phyloP scores from a whole-genome alignment of 345 rosid genomes.

The Lenwebbia sp. region DNA sequence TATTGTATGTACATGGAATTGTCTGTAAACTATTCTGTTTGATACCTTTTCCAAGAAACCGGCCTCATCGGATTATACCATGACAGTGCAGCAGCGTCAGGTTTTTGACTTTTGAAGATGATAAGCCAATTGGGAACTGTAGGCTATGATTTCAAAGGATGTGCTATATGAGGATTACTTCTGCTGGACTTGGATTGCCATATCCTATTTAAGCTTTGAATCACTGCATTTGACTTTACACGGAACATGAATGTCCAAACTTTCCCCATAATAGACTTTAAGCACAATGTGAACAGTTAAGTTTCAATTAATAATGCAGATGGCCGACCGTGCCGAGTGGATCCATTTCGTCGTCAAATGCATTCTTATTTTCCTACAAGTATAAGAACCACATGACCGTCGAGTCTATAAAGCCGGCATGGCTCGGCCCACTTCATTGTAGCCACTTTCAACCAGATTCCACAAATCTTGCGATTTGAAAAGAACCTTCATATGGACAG shows the following conservation, averaged over 20 bases:
- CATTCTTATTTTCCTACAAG: neutral
- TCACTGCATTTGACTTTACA: neutral
- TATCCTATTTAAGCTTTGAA: neutral
- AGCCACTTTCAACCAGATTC: too few relatives aligned
- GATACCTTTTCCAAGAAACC: neutral
- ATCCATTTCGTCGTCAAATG: neutral
- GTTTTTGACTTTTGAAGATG: neutral
- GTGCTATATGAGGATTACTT: neutral
- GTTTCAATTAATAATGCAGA: neutral
- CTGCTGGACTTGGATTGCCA: neutral
- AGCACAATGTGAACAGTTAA: neutral
- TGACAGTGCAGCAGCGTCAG: neutral
- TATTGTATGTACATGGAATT: neutral
- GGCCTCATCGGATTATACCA: neutral
- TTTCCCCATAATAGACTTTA: neutral
- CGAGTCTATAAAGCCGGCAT: neutral
- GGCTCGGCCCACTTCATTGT: too few relatives aligned
- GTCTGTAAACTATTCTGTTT: neutral
- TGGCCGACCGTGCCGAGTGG: neutral
- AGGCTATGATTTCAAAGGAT: neutral
- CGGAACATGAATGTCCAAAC: neutral
- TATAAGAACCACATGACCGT: neutral
- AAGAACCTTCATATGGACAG: too few relatives aligned
- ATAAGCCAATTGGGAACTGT: neutral
- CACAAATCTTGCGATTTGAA: too few relatives aligned